Base-by-base conservation (phyloP, 2,329 filamentous ascomycete species). In the Verticillium isaacii region DNA sequence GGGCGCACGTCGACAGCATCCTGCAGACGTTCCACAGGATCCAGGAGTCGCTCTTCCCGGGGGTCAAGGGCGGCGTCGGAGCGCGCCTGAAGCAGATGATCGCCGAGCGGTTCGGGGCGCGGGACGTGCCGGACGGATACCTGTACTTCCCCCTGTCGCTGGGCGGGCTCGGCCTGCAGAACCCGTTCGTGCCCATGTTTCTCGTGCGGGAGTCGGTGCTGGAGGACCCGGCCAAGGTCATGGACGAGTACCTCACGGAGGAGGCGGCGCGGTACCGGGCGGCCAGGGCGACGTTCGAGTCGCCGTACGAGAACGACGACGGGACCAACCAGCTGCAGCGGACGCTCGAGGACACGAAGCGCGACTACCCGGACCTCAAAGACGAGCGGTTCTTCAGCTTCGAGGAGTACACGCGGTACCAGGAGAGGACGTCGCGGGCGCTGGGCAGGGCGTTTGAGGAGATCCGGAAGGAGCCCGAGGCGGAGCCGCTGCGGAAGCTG, bases 1-100 rank as follows among this genome's bases (percentile, higher is more conserved):
- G 78, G 23, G 71, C 76, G 50, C 85, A 87, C 67, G 78, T 86
- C 60, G 81, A 86, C 64, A 80, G 79, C 73, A 80, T 84, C 61
- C 75, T 86, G 59, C 70, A 74, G 3, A 82, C 82, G 0, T 77
- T 85, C 59, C 75, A 75, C 45, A 75, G 78, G 37, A 85, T 87
- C 58, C 83, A 87, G 66, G 72, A 72, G 23, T 71, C 74, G 2
- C 69, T 87, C 2, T 86, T 87, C 68, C 56, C 56, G 6, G 56
- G 56, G 12, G 68, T 72, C 5, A 68, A 73, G 5, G 70, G 68
- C 45, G 66, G 71, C 17, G 9, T 78, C 77, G 3, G 74, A 77
- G 55, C 76, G 80, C 66, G 76, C 85, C 12, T 70, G 25, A 81
- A 82, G 60, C 70, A 74, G 3, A 75, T 77, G 12, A 81, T 88